Evolutionary conservation across 805 yeast species (phyloP), one percentile per base, ranked within the genome.

Genomic region (Candida nitratophila): DNA sequence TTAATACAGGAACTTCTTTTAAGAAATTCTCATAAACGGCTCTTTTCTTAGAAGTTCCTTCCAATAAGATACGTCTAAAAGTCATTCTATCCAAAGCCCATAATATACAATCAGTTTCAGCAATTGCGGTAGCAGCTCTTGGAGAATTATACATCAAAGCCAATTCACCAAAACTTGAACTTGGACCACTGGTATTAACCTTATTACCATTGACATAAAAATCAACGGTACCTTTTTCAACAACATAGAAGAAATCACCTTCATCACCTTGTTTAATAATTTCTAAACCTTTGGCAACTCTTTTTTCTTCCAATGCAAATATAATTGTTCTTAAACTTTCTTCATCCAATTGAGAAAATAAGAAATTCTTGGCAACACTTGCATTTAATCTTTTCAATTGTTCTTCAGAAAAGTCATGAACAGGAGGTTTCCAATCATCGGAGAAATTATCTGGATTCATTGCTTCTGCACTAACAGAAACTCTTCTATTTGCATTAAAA

Each of bases 91-190:
- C 99, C 53, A 93, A 74, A 2, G 96, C 93, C 96, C 96, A 91
- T 42, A 91, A 71, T 29, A 79, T 78, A 55, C 83, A 74, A 48
- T 84, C 87, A 8, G 85, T 73, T 21, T 71, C 63, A 10, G 96
- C 90, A 24, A 74, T 56, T 1, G 86, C 97, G 1, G 98, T 88
- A 10, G 98, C 98, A 8, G 98, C 98, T 66, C 99, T 81, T 49
- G 97, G 97, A 17, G 96, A 81, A 64, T 93, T 91, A 70, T 93
- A 91, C 96, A 93, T 89, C 55, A 93, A 74, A 3, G 99, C 99
- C 57, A 93, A 75, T 65, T 93, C 99, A 60, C 99, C 99, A 65
- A 93, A 93, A 38, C 91, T 82, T 4, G 95, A 79, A 7, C 98
- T 97, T 34, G 87, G 80, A 10, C 86, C 83, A n/a, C 86, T 75